phyloP scores from a whole-genome alignment of 805 yeast species.

The Wickerhamiella alocasiicola region DNA sequence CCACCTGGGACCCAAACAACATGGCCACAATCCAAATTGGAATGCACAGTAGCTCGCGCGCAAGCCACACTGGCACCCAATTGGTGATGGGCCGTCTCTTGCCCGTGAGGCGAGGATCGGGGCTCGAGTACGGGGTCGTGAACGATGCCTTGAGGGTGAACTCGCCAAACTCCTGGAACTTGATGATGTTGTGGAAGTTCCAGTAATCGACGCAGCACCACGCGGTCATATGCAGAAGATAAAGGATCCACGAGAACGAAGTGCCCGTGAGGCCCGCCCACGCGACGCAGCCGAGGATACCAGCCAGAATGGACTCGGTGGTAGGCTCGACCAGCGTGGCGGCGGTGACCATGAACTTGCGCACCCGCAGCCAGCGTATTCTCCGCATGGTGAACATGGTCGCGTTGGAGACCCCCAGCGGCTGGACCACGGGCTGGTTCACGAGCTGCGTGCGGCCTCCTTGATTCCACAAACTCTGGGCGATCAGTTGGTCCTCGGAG shows the following conservation, averaged over 20 bases:
- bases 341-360: conserved; percentile 75
- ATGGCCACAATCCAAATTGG: conserved; percentile 79
- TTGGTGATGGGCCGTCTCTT: conserved; percentile 16
- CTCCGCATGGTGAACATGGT: conserved; percentile 54
- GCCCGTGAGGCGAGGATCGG: conserved; percentile 13
- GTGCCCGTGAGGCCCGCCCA: conserved; percentile 37
- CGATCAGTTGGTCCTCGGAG: conserved; percentile 91
- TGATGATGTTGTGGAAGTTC: conserved; percentile 39
- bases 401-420: conserved; percentile 35
- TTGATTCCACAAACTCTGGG: conserved; percentile 66
- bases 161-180: conserved; percentile 21
- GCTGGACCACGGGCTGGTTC: conserved; percentile 69
- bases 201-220: conserved; percentile 58
- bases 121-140: conserved; percentile 21
- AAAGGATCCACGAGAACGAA: conserved; percentile 24
- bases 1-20: conserved; percentile 51
- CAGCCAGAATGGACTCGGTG: conserved; percentile 63
- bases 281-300: conserved; percentile 42
- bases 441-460: conserved; percentile 70
- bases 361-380: conserved; percentile 72
- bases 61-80: conserved; percentile 44
- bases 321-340: conserved; percentile 82
- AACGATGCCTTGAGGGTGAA: conserved; percentile 21
- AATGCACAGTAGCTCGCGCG: conserved; percentile 61
- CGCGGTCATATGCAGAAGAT: conserved; percentile 39